Conservation (phyloP, 1,139 yeast species). For the Spathaspora sp. region DNA sequence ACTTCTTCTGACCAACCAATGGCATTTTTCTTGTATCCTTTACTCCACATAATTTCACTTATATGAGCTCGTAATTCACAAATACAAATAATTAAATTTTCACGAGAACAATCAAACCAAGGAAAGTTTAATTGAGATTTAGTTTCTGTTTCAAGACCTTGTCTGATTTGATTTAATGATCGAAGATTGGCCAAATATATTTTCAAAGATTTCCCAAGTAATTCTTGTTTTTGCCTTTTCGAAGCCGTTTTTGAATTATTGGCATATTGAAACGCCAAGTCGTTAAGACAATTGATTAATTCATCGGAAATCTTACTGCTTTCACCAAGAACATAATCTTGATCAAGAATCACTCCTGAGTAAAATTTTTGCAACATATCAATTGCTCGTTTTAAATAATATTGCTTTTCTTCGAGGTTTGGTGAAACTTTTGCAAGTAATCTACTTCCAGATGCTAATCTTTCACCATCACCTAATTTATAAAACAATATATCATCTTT, state of each 20-base stretch:
- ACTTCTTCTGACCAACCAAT: conserved; percentile 64
- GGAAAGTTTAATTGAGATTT: conserved; percentile 34
- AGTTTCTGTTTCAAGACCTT: conserved; percentile 18
- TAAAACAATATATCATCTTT: conserved; percentile 40
- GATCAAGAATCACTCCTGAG: conserved; percentile 26
- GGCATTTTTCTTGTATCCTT: conserved; percentile 52
- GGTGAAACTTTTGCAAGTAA: conserved; percentile 32
- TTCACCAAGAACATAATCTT: conserved; percentile 22
- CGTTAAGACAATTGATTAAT: conserved; percentile 32
- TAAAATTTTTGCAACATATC: conserved; percentile 36
- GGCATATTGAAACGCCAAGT: conserved; percentile 35
- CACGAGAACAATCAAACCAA: conserved; percentile 35
- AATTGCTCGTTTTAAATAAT: conserved; percentile 41
- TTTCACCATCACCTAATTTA: conserved; percentile 45
- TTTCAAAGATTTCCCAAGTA: conserved; percentile 27
- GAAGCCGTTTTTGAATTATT: conserved; percentile 14
- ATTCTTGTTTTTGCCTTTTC: conserved; percentile 16
- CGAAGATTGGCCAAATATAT: conserved; percentile 41
- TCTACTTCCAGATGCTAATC: conserved; percentile 43
- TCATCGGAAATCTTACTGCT: conserved; percentile 40
- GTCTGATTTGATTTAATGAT: conserved; percentile 22
- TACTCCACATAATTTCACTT: conserved; percentile 65
- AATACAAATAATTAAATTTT: conserved; percentile 27
- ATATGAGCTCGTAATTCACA: conserved; percentile 55
- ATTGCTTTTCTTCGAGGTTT: conserved; percentile 27